Percentiles rank a stretch among this genome's conserved stretches.
Conservation (phyloP, 2,329 filamentous ascomycete species). For the Pleomassaria siparia region DNA sequence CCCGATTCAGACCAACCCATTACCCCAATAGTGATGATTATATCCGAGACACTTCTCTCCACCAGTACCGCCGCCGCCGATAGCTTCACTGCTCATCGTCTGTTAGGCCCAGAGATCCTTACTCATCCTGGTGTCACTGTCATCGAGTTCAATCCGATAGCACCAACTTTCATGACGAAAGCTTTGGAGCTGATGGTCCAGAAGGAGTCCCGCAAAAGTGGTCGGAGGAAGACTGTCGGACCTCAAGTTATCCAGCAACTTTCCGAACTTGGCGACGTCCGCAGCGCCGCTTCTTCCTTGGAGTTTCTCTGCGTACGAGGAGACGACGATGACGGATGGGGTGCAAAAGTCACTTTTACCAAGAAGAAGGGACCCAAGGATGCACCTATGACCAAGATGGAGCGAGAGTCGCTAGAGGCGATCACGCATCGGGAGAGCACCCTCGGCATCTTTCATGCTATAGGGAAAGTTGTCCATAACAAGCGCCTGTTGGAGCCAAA, state of each 20-base stretch:
- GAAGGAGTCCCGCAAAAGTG: conserved; percentile 82
- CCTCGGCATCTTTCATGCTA: conserved; percentile 91
- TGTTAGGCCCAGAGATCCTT: conserved; percentile 84
- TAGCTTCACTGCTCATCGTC: conserved; percentile 87
- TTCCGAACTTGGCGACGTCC: conserved; percentile 85
- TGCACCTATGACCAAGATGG: conserved; percentile 69
- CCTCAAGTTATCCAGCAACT: conserved; percentile 76
- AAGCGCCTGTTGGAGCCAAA: conserved; percentile 65
- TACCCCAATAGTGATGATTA: conserved; percentile 77
- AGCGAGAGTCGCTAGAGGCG: conserved; percentile 76
- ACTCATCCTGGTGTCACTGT: conserved; percentile 75
- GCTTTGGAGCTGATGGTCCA: conserved; percentile 79
- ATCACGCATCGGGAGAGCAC: conserved; percentile 86
- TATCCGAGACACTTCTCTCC: conserved; percentile 87
- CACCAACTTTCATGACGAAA: conserved; percentile 80
- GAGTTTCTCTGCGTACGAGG: conserved; percentile 89
- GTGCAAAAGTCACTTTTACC: conserved; percentile 69
- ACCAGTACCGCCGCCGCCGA: conserved; percentile 83
- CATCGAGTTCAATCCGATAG: conserved; percentile 92
- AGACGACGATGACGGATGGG: conserved; percentile 80
- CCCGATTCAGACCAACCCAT: conserved; percentile 22
- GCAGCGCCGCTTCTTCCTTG: conserved; percentile 87
- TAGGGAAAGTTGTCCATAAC: conserved; percentile 96
- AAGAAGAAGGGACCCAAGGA: conserved; percentile 58
- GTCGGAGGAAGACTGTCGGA: conserved; percentile 73